Evolutionary conservation across 805 yeast species (phyloP).

Genomic region (Wickerhamiella musiphila): DNA sequence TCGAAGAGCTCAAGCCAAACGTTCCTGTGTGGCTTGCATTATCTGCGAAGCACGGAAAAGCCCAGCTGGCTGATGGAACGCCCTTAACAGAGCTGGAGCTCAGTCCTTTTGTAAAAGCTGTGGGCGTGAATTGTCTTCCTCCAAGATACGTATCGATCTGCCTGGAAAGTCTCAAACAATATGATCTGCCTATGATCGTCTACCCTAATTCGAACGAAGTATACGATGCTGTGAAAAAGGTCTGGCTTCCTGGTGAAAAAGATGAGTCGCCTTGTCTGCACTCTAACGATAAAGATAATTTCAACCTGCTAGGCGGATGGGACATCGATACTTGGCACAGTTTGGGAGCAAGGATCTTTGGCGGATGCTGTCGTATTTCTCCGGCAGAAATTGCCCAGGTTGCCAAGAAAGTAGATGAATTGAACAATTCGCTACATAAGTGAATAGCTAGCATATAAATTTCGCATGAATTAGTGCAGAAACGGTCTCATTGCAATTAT

Average conservation of each 20-base stretch:
- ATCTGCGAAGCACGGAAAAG: slow-evolving; percentile 23
- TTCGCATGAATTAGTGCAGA: neutral
- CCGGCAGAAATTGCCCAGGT: slow-evolving; percentile 28
- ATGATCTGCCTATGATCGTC: slow-evolving; percentile 28
- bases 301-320: slow-evolving; percentile 4
- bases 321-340: slow-evolving; percentile 25
- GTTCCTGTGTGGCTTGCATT: slow-evolving; percentile 32
- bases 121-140: slow-evolving; percentile 59
- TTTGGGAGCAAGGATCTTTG: slow-evolving; percentile 34
- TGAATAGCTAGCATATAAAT: neutral
- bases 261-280: too few species aligned
- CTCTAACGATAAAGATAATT: slow-evolving; percentile 4
- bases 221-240: slow-evolving; percentile 32
- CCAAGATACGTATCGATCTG: slow-evolving; percentile 27
- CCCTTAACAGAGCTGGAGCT: slow-evolving; percentile 24
- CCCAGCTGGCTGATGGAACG: slow-evolving; percentile 34
- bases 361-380: slow-evolving; percentile 63
- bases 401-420: slow-evolving; percentile 1
- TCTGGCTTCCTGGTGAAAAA: slow-evolving; percentile 22
- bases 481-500: neutral
- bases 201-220: slow-evolving; percentile 68
- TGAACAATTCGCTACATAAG: neutral
- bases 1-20: slow-evolving; percentile 17
- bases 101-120: slow-evolving; percentile 17
- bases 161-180: slow-evolving; percentile 21